Evolutionary conservation across 352 stramenopile species (phyloP).

Genomic region (Phytopythium mirpurense): DNA sequence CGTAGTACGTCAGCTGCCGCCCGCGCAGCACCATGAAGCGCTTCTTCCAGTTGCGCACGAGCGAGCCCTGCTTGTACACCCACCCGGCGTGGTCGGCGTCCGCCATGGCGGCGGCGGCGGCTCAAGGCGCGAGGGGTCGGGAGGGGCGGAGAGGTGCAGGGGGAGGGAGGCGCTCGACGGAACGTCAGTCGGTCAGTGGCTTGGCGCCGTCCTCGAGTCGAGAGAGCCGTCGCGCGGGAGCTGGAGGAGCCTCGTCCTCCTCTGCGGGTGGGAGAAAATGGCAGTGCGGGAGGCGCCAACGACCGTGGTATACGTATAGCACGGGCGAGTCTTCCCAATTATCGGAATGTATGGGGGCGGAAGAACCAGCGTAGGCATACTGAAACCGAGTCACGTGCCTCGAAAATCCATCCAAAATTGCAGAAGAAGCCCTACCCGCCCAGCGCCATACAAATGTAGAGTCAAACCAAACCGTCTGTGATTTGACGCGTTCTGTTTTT

Average conservation of each 20-base stretch:
- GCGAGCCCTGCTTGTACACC: constrained; percentile 81
- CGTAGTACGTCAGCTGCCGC: constrained; percentile 83
- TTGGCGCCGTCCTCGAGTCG: too few relatives aligned
- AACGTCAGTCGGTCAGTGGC: too few relatives aligned
- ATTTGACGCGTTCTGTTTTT: not conserved
- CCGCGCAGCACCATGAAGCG: constrained; percentile 78
- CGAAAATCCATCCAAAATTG: constrained; percentile 4
- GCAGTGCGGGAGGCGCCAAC: not conserved
- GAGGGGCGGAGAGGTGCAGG: too few relatives aligned
- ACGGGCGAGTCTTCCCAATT: too few relatives aligned
- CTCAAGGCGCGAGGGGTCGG: not conserved
- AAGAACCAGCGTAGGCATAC: not conserved
- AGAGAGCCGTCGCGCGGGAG: too few relatives aligned
- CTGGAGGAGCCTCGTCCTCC: too few relatives aligned
- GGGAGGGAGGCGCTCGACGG: too few relatives aligned
- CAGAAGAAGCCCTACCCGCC: constrained; percentile 1
- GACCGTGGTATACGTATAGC: too few relatives aligned
- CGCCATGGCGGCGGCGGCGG: constrained; percentile 15
- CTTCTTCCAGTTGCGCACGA: constrained; percentile 84
- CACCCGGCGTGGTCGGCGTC: constrained; percentile 64
- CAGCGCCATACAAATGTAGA: not conserved
- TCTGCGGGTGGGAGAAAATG: not conserved
- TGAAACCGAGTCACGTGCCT: not conserved
- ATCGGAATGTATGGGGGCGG: too few relatives aligned
- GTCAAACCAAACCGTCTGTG: too few relatives aligned